Evolutionary conservation across 257 asterid species (phyloP).

Genomic region (Lycium barbarum): DNA sequence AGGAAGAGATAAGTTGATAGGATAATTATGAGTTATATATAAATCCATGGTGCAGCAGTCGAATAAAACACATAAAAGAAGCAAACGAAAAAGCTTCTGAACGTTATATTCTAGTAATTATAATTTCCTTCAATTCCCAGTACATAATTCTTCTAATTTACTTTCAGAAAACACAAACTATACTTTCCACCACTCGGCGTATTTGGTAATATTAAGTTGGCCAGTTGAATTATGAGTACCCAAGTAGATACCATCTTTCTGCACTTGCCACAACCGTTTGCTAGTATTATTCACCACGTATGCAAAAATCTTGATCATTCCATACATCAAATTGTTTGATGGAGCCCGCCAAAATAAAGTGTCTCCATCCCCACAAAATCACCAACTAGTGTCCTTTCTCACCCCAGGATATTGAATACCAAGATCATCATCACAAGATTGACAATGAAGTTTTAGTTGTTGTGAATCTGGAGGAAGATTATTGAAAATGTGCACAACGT

Average conservation of each 20-base stretch:
- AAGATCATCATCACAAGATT: background rate
- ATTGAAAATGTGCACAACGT: background rate
- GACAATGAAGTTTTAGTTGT: background rate
- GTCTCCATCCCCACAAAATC: background rate
- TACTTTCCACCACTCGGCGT: background rate
- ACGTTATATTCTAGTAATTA: too few relatives aligned
- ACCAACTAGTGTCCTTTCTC: background rate
- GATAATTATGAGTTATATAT: too few relatives aligned
- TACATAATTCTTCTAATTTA: too few relatives aligned
- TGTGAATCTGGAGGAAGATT: background rate
- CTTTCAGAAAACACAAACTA: too few relatives aligned
- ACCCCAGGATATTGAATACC: background rate
- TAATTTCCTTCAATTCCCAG: too few relatives aligned
- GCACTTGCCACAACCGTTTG: background rate
- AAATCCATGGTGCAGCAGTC: too few relatives aligned
- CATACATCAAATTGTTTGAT: background rate
- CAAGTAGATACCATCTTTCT: background rate
- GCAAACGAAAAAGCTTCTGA: too few relatives aligned
- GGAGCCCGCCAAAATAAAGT: slow-evolving; percentile 25
- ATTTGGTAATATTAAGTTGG: background rate
- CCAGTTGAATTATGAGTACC: background rate
- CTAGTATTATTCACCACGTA: background rate
- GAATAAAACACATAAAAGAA: too few relatives aligned
- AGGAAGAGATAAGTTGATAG: too few relatives aligned
- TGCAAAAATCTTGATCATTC: background rate